Evolutionary conservation across 2,329 filamentous ascomycete genomes (phyloP).

Genomic region (Fusarium xyrophilum): DNA sequence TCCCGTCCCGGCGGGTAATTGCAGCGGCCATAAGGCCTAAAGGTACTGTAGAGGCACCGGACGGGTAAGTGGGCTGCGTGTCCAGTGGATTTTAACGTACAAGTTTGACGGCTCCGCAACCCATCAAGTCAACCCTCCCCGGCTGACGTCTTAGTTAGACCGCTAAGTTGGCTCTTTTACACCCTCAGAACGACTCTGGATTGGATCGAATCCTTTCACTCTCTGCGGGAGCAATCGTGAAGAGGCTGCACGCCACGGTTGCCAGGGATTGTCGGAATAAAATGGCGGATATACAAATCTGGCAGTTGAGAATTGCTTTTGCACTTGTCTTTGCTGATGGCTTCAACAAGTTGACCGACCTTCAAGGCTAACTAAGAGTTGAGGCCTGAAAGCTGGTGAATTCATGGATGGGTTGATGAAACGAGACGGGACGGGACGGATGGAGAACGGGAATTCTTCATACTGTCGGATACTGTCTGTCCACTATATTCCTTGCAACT

Average conservation of each 20-base stretch:
- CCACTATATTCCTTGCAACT: neutral
- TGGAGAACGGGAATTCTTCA: constrained; percentile 6
- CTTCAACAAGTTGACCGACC: neutral
- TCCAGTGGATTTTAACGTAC: constrained; percentile 17
- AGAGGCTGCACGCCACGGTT: constrained; percentile 32
- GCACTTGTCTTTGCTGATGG: neutral
- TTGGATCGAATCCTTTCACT: constrained; percentile 8
- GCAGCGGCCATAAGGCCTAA: neutral
- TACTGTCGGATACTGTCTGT: neutral
- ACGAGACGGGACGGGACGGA: constrained; percentile 25
- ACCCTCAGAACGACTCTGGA: constrained; percentile 12
- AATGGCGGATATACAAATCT: constrained; percentile 33
- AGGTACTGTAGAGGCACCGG: neutral
- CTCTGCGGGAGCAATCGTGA: neutral
- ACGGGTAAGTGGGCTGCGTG: neutral
- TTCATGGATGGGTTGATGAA: constrained; percentile 17
- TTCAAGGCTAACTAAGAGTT: neutral
- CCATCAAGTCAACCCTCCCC: neutral
- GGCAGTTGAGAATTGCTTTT: constrained; percentile 10
- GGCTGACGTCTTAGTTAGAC: neutral
- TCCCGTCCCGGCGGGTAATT: constrained; percentile 27
- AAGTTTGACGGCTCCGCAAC: constrained; percentile 17
- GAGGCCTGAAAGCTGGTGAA: neutral
- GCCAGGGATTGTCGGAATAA: constrained; percentile 19
- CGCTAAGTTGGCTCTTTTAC: constrained; percentile 11